Percentiles rank a stretch among this genome's conserved stretches.
These are phyloP conservation scores for Alternaria rosae DNA, from an alignment of 2,329 filamentous ascomycete species.

Conservation along the genomic window DNA sequence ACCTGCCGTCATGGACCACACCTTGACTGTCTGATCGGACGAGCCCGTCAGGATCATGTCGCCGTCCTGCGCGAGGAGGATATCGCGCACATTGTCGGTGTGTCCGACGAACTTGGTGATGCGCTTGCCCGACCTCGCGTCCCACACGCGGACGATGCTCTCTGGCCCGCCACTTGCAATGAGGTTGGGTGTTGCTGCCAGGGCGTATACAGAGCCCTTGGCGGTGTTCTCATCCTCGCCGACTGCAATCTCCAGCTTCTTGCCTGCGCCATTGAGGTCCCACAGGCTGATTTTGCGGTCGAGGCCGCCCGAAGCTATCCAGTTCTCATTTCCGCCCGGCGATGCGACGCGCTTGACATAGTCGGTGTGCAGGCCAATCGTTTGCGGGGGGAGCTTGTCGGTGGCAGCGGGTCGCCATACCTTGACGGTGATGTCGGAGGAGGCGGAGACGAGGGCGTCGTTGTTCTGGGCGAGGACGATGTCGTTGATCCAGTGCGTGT, in stretches of 20 bases:
- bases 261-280: conserved; percentile 88
- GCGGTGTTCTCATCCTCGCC: conserved; percentile 80
- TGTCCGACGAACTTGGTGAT: conserved; percentile 98
- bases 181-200: conserved; percentile 80
- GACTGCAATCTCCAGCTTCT: conserved; percentile 86
- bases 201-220: conserved; percentile 94
- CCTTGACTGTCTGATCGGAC: conserved; percentile 95
- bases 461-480: conserved; percentile 82
- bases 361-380: conserved; percentile 91
- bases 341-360: conserved; percentile 95
- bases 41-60: conserved; percentile 94
- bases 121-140: conserved; percentile 84
- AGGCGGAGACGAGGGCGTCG: conserved; percentile 82
- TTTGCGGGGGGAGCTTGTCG: conserved; percentile 70
- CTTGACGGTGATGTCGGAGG: conserved; percentile 93
- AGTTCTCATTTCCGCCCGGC: conserved; percentile 73
- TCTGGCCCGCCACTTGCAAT: conserved; percentile 94
- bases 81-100: conserved; percentile 90
- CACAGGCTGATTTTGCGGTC: conserved; percentile 92
- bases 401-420: conserved; percentile 81
- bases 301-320: conserved; percentile 92
- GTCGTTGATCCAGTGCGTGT: conserved; percentile 97
- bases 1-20: conserved; percentile 95
- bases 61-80: conserved; percentile 86
- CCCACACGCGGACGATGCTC: conserved; percentile 91